Percentiles rank a stretch among this genome's conserved stretches.
Conservation (phyloP, 2,329 filamentous ascomycete genomes). For the Diaporthe eres region DNA sequence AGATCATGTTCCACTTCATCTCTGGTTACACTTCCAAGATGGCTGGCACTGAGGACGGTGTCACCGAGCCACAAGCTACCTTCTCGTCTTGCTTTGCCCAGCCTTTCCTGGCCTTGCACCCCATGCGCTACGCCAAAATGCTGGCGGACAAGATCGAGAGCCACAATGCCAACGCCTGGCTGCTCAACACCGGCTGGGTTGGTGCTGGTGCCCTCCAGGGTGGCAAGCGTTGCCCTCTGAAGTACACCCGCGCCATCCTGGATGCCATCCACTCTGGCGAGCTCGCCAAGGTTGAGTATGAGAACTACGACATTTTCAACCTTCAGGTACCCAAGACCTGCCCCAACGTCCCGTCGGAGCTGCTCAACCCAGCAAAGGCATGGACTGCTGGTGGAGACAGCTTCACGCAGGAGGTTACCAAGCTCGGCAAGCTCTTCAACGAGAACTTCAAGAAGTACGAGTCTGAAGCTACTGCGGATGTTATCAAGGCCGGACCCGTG, state of each 20-base stretch:
- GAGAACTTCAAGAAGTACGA: conserved; percentile 99
- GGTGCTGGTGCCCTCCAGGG: conserved; percentile 91
- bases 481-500: conserved; percentile 76
- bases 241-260: conserved; percentile 98
- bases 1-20: conserved; percentile 99
- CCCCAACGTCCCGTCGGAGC: conserved; percentile 88
- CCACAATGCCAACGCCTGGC: conserved; percentile 97
- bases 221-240: conserved; percentile 96
- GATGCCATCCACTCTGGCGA: conserved; percentile 98
- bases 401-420: conserved; percentile 90
- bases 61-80: conserved; percentile 97
- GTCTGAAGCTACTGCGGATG: conserved; percentile 84
- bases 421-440: conserved; percentile 90
- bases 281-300: conserved; percentile 92
- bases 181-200: conserved; percentile 98
- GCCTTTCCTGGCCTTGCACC: conserved; percentile 98
- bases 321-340: conserved; percentile 94
- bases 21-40: conserved; percentile 99
- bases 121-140: conserved; percentile 99
- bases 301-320: conserved; percentile 97
- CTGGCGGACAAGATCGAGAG: conserved; percentile 96
- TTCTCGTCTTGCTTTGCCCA: conserved; percentile 99
- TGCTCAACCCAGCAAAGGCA: conserved; percentile 93
- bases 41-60: conserved; percentile 97
- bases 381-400: conserved; percentile 88